Evolutionary conservation across 176 grass and related monocot species (phyloP).

Genomic region (Tillandsia fasciculata): DNA sequence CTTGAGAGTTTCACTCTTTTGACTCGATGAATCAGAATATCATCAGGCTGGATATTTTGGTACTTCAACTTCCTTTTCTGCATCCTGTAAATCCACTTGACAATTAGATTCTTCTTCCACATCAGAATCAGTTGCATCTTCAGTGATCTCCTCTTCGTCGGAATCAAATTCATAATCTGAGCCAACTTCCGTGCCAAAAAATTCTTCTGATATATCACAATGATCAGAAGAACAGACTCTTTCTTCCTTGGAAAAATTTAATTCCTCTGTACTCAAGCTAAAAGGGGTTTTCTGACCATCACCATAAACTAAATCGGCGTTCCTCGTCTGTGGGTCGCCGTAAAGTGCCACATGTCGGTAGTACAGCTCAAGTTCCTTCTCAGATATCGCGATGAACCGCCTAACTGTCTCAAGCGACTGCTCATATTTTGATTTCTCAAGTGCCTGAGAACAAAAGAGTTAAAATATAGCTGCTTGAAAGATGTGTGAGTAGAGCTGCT

Average conservation of each 20-base stretch:
- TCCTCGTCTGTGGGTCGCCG: constrained; percentile 47
- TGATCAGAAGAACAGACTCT: constrained; percentile 5
- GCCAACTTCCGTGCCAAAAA: constrained; percentile 26
- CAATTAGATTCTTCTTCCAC: constrained; percentile 12
- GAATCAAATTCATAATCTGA: constrained; percentile 27
- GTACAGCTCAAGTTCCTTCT: constrained; percentile 85
- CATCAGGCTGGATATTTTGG: background rate
- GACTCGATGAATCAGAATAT: background rate
- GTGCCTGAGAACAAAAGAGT: constrained; percentile 40
- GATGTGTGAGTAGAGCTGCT: no score
- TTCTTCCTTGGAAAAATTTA: constrained; percentile 13
- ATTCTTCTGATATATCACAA: constrained; percentile 15
- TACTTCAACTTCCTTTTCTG: background rate
- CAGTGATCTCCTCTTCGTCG: constrained; percentile 12
- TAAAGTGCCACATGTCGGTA: constrained; percentile 76
- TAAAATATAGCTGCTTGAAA: background rate
- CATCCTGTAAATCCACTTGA: constrained; percentile 9
- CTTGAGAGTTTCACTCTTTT: background rate
- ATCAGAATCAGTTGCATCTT: constrained; percentile 21
- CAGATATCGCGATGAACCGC: constrained; percentile 59
- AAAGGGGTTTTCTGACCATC: constrained; percentile 20
- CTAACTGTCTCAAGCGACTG: constrained; percentile 72
- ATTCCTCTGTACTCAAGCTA: constrained; percentile 1
- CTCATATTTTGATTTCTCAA: constrained; percentile 99
- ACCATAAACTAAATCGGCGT: constrained; percentile 34